Evolutionary conservation across 345 rosid species (phyloP), one percentile per base, ranked within the genome.

Genomic region (Salix koriyanagi): DNA sequence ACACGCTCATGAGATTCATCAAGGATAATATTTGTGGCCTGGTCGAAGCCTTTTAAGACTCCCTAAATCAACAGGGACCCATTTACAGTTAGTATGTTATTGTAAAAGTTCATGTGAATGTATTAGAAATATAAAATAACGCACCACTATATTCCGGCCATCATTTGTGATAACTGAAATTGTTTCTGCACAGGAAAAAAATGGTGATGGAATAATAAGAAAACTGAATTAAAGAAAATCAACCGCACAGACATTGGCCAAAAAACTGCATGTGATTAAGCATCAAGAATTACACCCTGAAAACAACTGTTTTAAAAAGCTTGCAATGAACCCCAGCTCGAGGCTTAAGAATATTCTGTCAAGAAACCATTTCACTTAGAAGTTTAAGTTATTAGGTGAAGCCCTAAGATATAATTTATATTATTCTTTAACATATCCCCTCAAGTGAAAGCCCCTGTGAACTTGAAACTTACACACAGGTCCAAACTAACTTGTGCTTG

Each of bases 1-100:
- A 93, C 97, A 23, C 97, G 97, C 54, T 91, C 96, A 76, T 95
- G 97, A 83, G 96, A 90, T 84, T 93, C 97, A 77, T 95, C 99
- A 4, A 93, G 90, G 79, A 93, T 93, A 60, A 91, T 88, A 85
- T 95, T 89, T 32, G 97, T 90, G 74, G 97, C 97, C 83, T 91
- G 99, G 81, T 93, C 97, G 78, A 95, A 93, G 58, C 97, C 97
- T 84, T 89, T 91, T 66, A 93, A 80, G 70, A 87, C 46, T 42
- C 97, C 97, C 97, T 94, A 81, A 64, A 79, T 71, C 32, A 64
- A 34, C 42, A 69, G 46, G 3, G 39, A 15, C n/a, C 37, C 6
- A 1, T 70, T 44, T 34, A 54, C 1, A 37, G n/a, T 32, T 23
- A 28, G 32, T 11, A 70, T 28, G 3, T 13, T 19, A 25, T 12